A percentile compares a stretch with the other conserved stretches of the same genome.
phyloP scores from a whole-genome alignment of 805 yeast species.

The Pichia nakasei region DNA sequence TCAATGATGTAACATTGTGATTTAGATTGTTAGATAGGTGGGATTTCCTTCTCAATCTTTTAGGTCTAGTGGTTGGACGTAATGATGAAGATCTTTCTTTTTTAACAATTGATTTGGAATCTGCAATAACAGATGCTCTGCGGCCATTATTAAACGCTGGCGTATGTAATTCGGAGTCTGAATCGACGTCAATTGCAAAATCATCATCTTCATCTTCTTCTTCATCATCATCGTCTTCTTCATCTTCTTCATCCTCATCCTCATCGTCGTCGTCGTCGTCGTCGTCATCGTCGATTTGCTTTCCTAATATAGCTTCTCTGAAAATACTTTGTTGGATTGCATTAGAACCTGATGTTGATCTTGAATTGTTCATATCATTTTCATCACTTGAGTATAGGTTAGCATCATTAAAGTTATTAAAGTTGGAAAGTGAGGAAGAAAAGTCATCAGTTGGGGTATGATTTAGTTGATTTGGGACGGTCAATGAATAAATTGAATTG shows the following conservation, averaged over 20 bases:
- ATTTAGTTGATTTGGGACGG: slow-evolving; percentile 16
- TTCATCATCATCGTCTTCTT: slow-evolving; percentile 7
- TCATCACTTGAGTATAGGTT: slow-evolving; percentile 2
- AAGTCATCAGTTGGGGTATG: background rate
- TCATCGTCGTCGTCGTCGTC: slow-evolving; percentile 7
- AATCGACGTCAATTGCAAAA: slow-evolving; percentile 7
- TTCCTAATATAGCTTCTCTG: too few species aligned
- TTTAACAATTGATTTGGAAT: slow-evolving; percentile 11
- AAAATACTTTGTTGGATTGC: background rate
- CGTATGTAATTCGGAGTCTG: slow-evolving; percentile 22
- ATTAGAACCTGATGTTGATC: too few species aligned
- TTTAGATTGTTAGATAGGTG: background rate
- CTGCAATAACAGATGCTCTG: slow-evolving; percentile 18
- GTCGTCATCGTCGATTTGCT: too few species aligned
- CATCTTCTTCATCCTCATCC: slow-evolving; percentile 3
- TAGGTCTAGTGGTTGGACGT: slow-evolving; percentile 13
- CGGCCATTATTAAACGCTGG: slow-evolving; percentile 25
- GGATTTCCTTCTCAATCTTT: slow-evolving; percentile 7
- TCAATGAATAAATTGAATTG: slow-evolving; percentile 22
- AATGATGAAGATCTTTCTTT: slow-evolving; percentile 15
- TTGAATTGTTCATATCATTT: too few species aligned
- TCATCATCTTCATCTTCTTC: slow-evolving; percentile 17
- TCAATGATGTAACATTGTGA: background rate
- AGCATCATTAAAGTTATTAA: background rate
- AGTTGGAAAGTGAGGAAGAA: background rate